Evolutionary conservation across 2,329 filamentous ascomycete genomes (phyloP).

Genomic region (Colletotrichum higginsianum): DNA sequence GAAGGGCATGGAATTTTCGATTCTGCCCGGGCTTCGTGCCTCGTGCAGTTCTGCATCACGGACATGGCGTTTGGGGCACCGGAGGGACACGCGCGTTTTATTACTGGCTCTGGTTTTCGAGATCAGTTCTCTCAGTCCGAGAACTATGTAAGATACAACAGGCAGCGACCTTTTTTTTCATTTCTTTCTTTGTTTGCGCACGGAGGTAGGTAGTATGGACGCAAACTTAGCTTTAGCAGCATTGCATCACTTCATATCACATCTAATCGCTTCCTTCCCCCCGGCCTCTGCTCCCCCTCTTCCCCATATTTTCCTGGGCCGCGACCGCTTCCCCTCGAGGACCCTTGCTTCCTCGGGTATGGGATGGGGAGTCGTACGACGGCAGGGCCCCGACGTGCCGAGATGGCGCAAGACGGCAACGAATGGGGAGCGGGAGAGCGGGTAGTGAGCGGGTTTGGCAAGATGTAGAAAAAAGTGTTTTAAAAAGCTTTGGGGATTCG

Average conservation of each 20-base stretch:
- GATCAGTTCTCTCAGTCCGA: not conserved
- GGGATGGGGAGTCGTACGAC: constrained; percentile 39
- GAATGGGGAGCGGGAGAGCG: constrained; percentile 14
- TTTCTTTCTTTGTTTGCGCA: not conserved
- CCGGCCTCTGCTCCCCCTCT: not conserved
- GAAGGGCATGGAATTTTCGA: constrained; percentile 4
- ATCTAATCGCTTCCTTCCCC: constrained; percentile 20
- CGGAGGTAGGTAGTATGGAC: not conserved
- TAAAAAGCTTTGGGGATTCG: not conserved
- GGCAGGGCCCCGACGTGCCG: constrained; percentile 18
- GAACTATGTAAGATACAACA: not conserved
- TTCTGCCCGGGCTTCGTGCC: not conserved
- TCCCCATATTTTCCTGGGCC: constrained; percentile 32
- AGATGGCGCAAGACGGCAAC: constrained; percentile 11
- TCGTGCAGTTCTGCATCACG: constrained; percentile 25
- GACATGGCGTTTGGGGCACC: constrained; percentile 29
- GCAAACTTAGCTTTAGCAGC: not conserved
- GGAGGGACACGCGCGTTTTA: not conserved
- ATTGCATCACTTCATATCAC: not conserved
- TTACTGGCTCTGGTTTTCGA: not conserved
- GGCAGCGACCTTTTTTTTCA: not conserved
- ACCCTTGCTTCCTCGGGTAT: constrained; percentile 14
- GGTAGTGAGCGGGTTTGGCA: constrained; percentile 1
- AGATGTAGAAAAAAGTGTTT: not conserved
- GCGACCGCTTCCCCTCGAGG: constrained; percentile 26